phyloP scores from a whole-genome alignment of 805 yeast species.

The Candida boidinii region DNA sequence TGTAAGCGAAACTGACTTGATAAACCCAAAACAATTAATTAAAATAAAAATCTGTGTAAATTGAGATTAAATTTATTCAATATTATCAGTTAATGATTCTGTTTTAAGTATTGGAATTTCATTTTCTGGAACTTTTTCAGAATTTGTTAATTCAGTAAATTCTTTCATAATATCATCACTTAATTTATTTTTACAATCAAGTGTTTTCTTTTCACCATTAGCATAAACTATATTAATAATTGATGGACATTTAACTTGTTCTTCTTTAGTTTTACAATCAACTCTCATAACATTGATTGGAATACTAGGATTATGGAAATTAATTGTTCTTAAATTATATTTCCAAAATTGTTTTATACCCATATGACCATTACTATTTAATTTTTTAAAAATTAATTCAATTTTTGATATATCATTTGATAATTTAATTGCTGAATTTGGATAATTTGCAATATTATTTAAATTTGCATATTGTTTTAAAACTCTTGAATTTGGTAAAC shows the following conservation, averaged over 20 bases:
- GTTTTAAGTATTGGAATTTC: constrained; percentile 27
- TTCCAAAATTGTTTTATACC: constrained; percentile 76
- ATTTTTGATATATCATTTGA: constrained; percentile 30
- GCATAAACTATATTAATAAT: constrained; percentile 30
- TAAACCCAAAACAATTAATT: too few species aligned
- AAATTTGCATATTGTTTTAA: constrained; percentile 42
- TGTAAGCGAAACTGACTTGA: too few species aligned
- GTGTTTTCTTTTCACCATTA: constrained; percentile 28
- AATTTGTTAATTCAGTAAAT: constrained; percentile 42
- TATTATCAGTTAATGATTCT: too few species aligned
- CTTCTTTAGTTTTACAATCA: constrained; percentile 31
- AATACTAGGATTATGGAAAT: constrained; percentile 73
- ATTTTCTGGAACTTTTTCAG: constrained; percentile 37
- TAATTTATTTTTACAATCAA: constrained; percentile 47
- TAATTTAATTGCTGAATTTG: constrained; percentile 30
- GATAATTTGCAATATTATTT: constrained; percentile 42
- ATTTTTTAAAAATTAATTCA: constrained; percentile 44
- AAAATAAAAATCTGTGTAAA: too few species aligned
- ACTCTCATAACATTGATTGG: constrained; percentile 55
- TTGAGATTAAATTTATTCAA: too few species aligned
- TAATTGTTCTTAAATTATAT: constrained; percentile 62
- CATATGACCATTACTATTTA: constrained; percentile 43
- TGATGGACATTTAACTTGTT: constrained; percentile 36
- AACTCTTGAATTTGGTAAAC: constrained; percentile 31
- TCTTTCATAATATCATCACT: constrained; percentile 47